Evolutionary conservation across 192 early-diverging fungal species (phyloP).

Genomic region (Coemansia sp.): DNA sequence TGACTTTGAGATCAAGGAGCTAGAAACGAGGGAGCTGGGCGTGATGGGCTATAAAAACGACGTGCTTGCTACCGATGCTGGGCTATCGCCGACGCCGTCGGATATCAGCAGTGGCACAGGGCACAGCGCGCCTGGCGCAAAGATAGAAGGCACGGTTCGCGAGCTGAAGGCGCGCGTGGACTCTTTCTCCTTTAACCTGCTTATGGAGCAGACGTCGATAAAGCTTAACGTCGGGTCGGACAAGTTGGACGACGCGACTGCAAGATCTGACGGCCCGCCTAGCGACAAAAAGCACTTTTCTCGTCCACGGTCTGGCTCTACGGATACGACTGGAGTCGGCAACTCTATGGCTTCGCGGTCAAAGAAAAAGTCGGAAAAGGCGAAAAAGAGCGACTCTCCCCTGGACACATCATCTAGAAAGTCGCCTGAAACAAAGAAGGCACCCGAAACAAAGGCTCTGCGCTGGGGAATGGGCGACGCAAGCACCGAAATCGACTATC

Average conservation of each 20-base stretch:
- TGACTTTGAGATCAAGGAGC: slow-evolving; percentile 52
- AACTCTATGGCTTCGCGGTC: neutral
- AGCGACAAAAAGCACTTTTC: neutral
- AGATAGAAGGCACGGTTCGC: slow-evolving; percentile 45
- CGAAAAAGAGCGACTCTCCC: neutral
- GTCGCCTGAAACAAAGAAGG: too few relatives aligned
- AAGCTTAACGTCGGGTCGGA: slow-evolving; percentile 29
- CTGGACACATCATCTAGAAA: neutral
- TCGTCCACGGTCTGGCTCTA: neutral
- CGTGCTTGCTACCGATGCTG: slow-evolving; percentile 7
- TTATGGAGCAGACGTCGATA: slow-evolving; percentile 44
- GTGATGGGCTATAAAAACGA: slow-evolving; percentile 27
- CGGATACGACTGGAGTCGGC: neutral
- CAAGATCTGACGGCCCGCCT: neutral
- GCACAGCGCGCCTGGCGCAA: slow-evolving; percentile 23
- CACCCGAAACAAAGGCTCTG: slow-evolving; percentile 29
- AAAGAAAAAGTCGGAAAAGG: slow-evolving; percentile 7
- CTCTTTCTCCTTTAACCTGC: slow-evolving; percentile 47
- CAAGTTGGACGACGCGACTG: neutral
- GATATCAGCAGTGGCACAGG: slow-evolving; percentile 7
- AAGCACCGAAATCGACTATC: slow-evolving; percentile 50
- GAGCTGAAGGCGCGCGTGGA: slow-evolving; percentile 52
- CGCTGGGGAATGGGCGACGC: slow-evolving; percentile 56
- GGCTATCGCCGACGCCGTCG: slow-evolving; percentile 40
- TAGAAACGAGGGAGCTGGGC: slow-evolving; percentile 43